Evolutionary conservation across 129 eudicot genomes (phyloP).

Genomic region (Ambrosia artemisiifolia): DNA sequence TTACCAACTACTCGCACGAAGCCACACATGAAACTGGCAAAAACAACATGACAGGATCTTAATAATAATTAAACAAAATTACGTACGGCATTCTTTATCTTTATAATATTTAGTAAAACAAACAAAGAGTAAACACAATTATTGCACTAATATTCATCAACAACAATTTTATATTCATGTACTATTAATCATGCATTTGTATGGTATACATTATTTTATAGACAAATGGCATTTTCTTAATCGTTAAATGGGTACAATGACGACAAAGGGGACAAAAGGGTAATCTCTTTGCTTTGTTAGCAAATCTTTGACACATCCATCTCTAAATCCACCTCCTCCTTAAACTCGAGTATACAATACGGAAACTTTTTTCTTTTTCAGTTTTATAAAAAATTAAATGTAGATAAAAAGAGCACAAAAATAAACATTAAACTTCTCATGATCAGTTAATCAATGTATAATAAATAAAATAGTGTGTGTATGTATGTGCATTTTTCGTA

Average conservation of each 20-base stretch:
- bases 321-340: too few relatives aligned
- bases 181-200: background rate
- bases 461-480: too few relatives aligned
- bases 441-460: too few relatives aligned
- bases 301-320: too few relatives aligned
- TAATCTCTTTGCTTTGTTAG: too few relatives aligned
- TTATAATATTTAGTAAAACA: conserved; percentile 14
- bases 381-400: too few relatives aligned
- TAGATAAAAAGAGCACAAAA: too few relatives aligned
- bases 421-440: too few relatives aligned
- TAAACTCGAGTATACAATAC: too few relatives aligned
- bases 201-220: background rate
- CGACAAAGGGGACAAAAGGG: too few relatives aligned
- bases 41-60: conserved; percentile 32
- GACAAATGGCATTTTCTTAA: background rate
- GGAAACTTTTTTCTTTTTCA: too few relatives aligned
- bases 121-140: background rate
- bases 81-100: conserved; percentile 2
- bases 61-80: conserved; percentile 8
- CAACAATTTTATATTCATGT: background rate
- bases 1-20: conserved; percentile 28
- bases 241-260: conserved; percentile 11
- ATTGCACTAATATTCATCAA: background rate
- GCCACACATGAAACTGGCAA: conserved; percentile 27
- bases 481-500: too few relatives aligned